Evolutionary conservation across 1,284 basidiomycete species (phyloP), one percentile per base, ranked within the genome.

Genomic region (Ganoderma lingzhi): DNA sequence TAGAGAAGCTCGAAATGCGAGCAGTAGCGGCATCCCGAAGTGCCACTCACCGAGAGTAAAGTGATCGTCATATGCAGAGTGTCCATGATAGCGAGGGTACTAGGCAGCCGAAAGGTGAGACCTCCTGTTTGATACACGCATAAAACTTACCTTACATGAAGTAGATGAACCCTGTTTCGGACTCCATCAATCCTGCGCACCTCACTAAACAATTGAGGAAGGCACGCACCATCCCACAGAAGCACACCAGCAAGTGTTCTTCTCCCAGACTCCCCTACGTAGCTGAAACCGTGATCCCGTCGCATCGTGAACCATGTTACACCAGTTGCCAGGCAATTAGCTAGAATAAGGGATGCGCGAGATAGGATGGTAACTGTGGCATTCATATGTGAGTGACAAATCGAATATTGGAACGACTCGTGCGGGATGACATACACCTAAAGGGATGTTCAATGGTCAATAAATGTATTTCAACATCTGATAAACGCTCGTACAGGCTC

Each of bases 111-210:
- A 56, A 15, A 6, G 19, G 32, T 56, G 55, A 56, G 55, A 3
- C 2, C 28, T n/a, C 9, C 10, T 35, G 1, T 10, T 3, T 15
- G 5, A 8, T 30, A 17, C 32, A 17, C 35, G 5, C 15, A 39
- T 39, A 12, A 10, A 5, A 39, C 56, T 59, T n/a, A 59, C 56
- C 56, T 59, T n/a, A 59, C 56, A 59, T 35, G 10, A 59, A 59
- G 56, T 59, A 59, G 12, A 59, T 23, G 9, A 32, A n/a, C 56
- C 56, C 56, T 59, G 9, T 12, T 10, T 59, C 17, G 3, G 2
- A 12, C 3, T 3, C 17, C 15, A 59, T 59, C 9, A 23, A 8
- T 19, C 1, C 32, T 14, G 30, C 8, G 2, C 14, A 14, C 9
- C 1, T 32, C 14, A 12, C 19, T 8, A 23, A 23, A 55, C 2